Base-by-base conservation (phyloP, 2,329 filamentous ascomycete species). In the Myriosclerotinia duriaeana region DNA sequence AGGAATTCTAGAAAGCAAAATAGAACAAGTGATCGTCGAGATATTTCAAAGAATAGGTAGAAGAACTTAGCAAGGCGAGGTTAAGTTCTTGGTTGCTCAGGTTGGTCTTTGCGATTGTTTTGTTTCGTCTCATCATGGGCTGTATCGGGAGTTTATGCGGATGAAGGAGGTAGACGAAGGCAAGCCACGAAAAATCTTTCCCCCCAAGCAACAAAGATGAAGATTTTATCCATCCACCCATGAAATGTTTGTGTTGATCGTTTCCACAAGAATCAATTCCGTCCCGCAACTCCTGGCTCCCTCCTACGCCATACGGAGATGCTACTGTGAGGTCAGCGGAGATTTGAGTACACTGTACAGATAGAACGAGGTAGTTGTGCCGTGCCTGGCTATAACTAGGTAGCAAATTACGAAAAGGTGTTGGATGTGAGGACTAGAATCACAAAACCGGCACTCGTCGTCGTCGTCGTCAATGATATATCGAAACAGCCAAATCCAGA, bases 191-290 rank as follows among this genome's bases (percentile, higher is more conserved):
- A 26, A 26, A 26, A 26, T 26, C 26, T 26, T 26, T 26, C 26
- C 26, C 26, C 26, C 26, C 26, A 26, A 26, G 26, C 26, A 26
- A 26, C 26, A 26, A 26, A 26, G 26, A 26, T 26, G 26, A 26
- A 26, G 26, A 2, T 26, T 26, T 26, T 26, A 26, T 3, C 26
- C 26, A 26, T 26, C 26, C 26, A 26, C 3, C 26, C 26, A 26
- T 26, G 26, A 44, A 44, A 58, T 58, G 55, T 9, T 59, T n/a
- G 40, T 59, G 56, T 22, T 60, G 42, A 60, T 60, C 56, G 22
- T 60, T 50, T 1, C 56, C 56, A 48, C 42, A 22, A 36, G 17
- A 48, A 30, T 40, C 22, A 26, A 17, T 14, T 56, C 53, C 36
- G 26, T 55, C 53, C 53, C 12, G 14, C 34, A 20, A n/a, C 48